Base-by-base conservation (phyloP, 2,329 filamentous ascomycete genomes). In the Colletotrichum phormii region DNA sequence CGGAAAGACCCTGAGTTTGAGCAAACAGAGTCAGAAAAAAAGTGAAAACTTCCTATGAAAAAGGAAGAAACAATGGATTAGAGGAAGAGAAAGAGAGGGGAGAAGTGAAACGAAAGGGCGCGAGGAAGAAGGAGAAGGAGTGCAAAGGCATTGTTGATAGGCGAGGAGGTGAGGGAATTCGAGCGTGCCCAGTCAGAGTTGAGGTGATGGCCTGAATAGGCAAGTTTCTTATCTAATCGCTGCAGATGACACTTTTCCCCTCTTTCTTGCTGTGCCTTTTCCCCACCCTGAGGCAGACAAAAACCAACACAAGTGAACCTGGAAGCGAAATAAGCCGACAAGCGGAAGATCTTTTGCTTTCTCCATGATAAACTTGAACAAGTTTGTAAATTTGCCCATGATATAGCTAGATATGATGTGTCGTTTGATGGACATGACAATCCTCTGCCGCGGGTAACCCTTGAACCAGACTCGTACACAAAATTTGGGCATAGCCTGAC, bases 201-300 rank as follows among this genome's bases (percentile, higher is more conserved):
- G 11, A 62, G 66, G 24, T 65, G 53, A 53, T 70, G 66, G 55
- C 71, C 71, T 73, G 66, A 71, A 73, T 71, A 71, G 71, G 71
- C 71, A 73, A 61, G 46, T 73, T 57, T 24, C 61, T 73, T 73
- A 73, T 73, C 71, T 70, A 65, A 73, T 73, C 71, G 26, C 66
- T 42, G 18, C 1, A 22, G 33, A 24, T 18, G 15, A 12, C 37
- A 68, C 59, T 26, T 33, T 49, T 22, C 51, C 59, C 59, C 46
- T 54, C 46, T n/a, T 55, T 37, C 18, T 7, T 7, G 42, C 24
- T n/a, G 37, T 42, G 37, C 13, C 37, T 15, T 42, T 42, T 37
- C 12, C 6, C 15, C 7, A 18, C 22, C 46, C 37, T 29, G 54
- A 64, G 59, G 69, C 64, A 63, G 58, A 59, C 37, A 33, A 42